Evolutionary conservation across 257 asterid species (phyloP).

Genomic region (Cordia subcordata): DNA sequence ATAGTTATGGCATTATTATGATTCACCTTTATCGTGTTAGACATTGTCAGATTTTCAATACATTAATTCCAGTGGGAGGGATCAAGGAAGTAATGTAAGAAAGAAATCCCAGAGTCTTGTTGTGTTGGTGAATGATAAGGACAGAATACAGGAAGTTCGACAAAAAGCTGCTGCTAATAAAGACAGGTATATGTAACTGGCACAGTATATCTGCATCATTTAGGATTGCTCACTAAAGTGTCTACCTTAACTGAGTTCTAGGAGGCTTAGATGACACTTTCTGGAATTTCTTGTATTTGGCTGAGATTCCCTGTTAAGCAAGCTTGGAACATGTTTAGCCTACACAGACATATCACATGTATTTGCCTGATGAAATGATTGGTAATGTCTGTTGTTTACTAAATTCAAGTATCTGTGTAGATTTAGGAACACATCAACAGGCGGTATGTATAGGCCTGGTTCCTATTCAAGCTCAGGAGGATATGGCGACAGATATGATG

Average conservation of each 20-base stretch:
- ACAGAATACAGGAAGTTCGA: constrained; percentile 88
- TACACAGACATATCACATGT: neutral
- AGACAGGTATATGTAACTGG: too few species aligned
- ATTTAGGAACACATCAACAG: constrained; percentile 55
- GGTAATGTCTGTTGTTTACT: constrained; percentile 5
- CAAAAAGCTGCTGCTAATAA: constrained; percentile 86
- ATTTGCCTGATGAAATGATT: neutral
- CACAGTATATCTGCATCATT: constrained; percentile 20
- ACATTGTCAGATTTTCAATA: constrained; percentile 91
- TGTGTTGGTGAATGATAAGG: constrained; percentile 91
- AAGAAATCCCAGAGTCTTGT: constrained; percentile 93
- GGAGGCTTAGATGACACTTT: too few species aligned
- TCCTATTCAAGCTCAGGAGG: constrained; percentile 51
- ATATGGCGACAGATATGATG: constrained; percentile 69
- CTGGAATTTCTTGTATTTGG: too few species aligned
- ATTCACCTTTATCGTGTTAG: constrained; percentile 36
- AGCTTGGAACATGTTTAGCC: too few species aligned
- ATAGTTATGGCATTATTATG: constrained; percentile 1
- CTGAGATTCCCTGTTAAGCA: too few species aligned
- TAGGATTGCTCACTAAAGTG: neutral
- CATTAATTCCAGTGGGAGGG: constrained; percentile 89
- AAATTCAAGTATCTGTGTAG: constrained; percentile 28
- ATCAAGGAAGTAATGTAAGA: constrained; percentile 92
- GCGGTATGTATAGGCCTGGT: constrained; percentile 74
- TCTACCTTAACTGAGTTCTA: too few species aligned